Base-by-base conservation (phyloP, 257 asterid genomes). In the Nicotiana undulata region DNA sequence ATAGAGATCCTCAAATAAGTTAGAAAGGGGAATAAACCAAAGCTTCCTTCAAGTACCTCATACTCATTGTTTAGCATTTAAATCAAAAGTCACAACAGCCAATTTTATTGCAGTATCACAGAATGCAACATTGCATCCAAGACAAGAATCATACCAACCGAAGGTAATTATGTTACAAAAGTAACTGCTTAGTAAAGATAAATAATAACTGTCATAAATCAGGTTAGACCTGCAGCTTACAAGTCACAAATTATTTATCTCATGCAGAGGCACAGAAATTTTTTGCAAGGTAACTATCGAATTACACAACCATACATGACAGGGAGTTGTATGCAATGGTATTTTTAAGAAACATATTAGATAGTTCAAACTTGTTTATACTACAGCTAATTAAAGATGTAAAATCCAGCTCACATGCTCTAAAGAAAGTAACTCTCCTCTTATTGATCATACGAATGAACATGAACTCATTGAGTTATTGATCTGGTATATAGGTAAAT, bases 1-100 rank as follows among this genome's bases (percentile, higher is more conserved):
- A 84, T 60, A 76, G 79, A 70, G 68, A 68, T 52, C 53, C 53
- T 49, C 70, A 80, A 76, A 75, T 82, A 64, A 74, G 72, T 28
- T 20, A 20, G 26, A 66, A 24, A 10, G 13, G 26, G 26, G 31
- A 49, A 74, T 49, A 74, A 44, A 53, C 24, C 26, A 24, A 72
- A 49, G 44, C 26, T 49, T 74, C 61, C 78, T 8, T 74, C 24
- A 49, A 24, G 61, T 49, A 24, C 61, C 24, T 15, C n/a, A 74
- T 49, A 32, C 40, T 74, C 61, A 49, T 49, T 49, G 78, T 74
- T 44, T 24, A 49, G 78, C 40, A 49, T 49, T 15, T 20, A 44
- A 46, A 49, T 74, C 18, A 8, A 74, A 74, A 49, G 51, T 59
- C 78, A 74, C 51, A 74, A 24, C 8, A 72, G 40, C 20, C 28